Percentiles rank a stretch among this genome's conserved stretches.
phyloP scores from a whole-genome alignment of 805 yeast genomes.

The Kodamaea sagamina region DNA sequence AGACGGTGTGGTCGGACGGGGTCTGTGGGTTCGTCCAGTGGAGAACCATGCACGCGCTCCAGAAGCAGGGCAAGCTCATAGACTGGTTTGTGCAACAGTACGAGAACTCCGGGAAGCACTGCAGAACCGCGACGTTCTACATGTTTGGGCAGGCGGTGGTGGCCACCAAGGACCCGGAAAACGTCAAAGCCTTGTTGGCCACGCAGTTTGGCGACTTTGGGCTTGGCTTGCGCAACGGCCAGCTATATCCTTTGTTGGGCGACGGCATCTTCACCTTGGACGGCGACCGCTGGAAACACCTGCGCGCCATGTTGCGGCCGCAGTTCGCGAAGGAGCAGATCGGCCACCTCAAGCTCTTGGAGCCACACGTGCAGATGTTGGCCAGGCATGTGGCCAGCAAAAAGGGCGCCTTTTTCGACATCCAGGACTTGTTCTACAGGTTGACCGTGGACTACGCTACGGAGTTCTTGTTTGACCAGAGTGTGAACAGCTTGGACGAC shows the following conservation, averaged over 20 bases:
- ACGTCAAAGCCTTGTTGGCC: constrained; percentile 23
- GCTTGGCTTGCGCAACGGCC: constrained; percentile 20
- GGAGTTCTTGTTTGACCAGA: constrained; percentile 21
- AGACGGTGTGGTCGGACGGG: neutral
- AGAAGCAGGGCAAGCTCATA: neutral
- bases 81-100: neutral
- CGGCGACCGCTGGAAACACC: constrained; percentile 23
- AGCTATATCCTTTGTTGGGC: constrained; percentile 20
- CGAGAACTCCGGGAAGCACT: neutral
- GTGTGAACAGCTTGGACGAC: constrained; percentile 10
- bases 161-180: constrained; percentile 23
- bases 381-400: constrained; percentile 12
- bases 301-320: constrained; percentile 24
- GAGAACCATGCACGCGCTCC: neutral
- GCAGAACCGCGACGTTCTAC: neutral
- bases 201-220: constrained; percentile 24
- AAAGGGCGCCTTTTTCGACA: constrained; percentile 7
- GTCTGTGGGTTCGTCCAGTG: constrained; percentile 1
- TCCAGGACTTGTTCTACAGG: constrained; percentile 14
- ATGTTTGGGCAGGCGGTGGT: constrained; percentile 6
- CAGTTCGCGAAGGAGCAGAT: constrained; percentile 23
- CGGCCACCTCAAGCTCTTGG: constrained; percentile 19
- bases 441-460: constrained; percentile 21
- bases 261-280: constrained; percentile 27
- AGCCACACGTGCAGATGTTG: constrained; percentile 17